Percentiles rank a stretch among this genome's conserved stretches.
phyloP scores from a whole-genome alignment of 1,284 basidiomycete genomes.

The Tremellales sp. region DNA sequence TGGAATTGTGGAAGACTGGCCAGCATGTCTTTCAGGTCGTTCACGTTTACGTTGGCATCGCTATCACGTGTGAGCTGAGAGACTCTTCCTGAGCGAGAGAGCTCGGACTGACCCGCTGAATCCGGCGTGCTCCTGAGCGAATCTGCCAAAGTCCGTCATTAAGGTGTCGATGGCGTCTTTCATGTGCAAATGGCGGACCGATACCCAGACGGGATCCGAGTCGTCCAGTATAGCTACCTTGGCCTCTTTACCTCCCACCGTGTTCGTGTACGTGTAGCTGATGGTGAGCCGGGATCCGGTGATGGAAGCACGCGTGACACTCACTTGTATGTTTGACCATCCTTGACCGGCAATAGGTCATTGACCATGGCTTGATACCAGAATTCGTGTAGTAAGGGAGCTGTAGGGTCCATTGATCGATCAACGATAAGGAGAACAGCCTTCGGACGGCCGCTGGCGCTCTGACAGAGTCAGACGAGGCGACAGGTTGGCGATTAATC shows the following conservation, averaged over 20 bases:
- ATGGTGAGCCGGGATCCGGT: neutral
- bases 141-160: conserved; percentile 88
- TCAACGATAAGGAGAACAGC: conserved; percentile 89
- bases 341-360: conserved; percentile 81
- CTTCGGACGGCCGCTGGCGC: conserved; percentile 54
- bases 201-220: conserved; percentile 83
- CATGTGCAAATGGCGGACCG: conserved; percentile 95
- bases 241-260: conserved; percentile 73
- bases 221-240: conserved; percentile 80
- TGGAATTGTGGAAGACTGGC: conserved; percentile 92
- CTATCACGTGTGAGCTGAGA: conserved; percentile 15
- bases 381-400: conserved; percentile 93
- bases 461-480: conserved; percentile 11
- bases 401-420: conserved; percentile 85
- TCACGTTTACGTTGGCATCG: conserved; percentile 75
- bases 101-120: conserved; percentile 57
- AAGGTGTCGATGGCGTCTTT: conserved; percentile 95
- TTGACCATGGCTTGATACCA: conserved; percentile 99
- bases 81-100: neutral
- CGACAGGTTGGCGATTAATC: conserved; percentile 11
- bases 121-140: conserved; percentile 86
- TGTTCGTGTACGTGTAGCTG: conserved; percentile 82
- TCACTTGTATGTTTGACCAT: conserved; percentile 80
- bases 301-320: conserved; percentile 44
- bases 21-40: conserved; percentile 99